These are phyloP conservation scores for Marchantia polymorpha DNA, from an alignment of 225 moss, liverwort and hornwort genomes.

Conservation along the genomic window DNA sequence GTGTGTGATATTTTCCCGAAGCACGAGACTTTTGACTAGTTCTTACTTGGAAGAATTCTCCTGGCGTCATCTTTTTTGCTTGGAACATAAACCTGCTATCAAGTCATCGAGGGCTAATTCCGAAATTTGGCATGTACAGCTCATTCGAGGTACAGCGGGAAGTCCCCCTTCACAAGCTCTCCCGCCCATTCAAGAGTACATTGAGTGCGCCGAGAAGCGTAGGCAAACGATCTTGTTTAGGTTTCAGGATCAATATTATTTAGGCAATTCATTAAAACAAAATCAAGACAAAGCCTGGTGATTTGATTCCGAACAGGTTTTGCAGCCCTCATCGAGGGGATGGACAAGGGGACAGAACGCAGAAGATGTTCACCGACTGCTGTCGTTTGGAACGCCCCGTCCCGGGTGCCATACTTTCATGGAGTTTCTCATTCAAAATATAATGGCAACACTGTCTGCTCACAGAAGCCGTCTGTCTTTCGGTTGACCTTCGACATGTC, in stretches of 20 bases:
- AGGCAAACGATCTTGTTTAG: slow-evolving; percentile 17
- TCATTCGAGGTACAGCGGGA: slow-evolving; percentile 57
- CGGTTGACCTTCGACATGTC: neutral
- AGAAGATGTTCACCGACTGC: neutral
- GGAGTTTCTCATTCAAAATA: neutral
- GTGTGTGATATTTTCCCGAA: too few species aligned
- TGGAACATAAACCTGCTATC: neutral
- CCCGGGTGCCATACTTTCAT: neutral
- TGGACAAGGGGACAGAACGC: too few species aligned
- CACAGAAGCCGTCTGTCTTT: neutral
- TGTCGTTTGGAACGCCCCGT: neutral
- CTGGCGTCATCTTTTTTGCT: too few species aligned
- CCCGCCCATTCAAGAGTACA: slow-evolving; percentile 76
- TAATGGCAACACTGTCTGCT: neutral
- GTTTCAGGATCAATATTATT: slow-evolving; percentile 4
- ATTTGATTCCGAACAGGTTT: neutral
- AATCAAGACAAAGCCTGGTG: slow-evolving; percentile 22
- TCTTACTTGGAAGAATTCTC: too few species aligned
- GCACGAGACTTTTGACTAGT: too few species aligned
- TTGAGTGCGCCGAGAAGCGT: slow-evolving; percentile 67
- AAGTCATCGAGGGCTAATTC: neutral
- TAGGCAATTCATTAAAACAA: slow-evolving; percentile 8
- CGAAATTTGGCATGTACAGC: slow-evolving; percentile 33
- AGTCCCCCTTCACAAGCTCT: slow-evolving; percentile 53
- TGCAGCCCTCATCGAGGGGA: too few species aligned